These are phyloP conservation scores for Neurospora sp. DNA, from an alignment of 2,329 filamentous ascomycete species.

Conservation along the genomic window DNA sequence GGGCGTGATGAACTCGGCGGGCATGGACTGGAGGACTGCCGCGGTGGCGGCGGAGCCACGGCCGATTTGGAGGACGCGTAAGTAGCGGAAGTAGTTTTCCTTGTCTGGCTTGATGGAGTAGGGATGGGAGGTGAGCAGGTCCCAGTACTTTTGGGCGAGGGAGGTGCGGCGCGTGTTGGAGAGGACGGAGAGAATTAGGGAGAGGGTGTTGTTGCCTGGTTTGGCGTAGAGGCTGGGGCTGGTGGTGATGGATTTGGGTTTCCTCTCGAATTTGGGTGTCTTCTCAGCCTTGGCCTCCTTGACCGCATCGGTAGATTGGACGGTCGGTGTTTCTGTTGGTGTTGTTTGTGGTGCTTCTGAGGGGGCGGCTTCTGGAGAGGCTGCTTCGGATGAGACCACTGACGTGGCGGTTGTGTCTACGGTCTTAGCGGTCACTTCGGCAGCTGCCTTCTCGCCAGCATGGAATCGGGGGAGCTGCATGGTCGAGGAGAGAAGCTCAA, in stretches of 20 bases:
- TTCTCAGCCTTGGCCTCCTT: not conserved
- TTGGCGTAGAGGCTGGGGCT: constrained; percentile 23
- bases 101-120: constrained; percentile 60
- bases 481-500: constrained; percentile 70
- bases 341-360: not conserved
- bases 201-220: constrained; percentile 51
- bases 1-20: constrained; percentile 29
- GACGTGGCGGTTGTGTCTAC: not conserved
- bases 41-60: constrained; percentile 55
- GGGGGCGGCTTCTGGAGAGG: not conserved
- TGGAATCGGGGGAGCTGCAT: constrained; percentile 59
- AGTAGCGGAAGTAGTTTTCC: constrained; percentile 58
- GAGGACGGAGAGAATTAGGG: constrained; percentile 57
- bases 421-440: not conserved
- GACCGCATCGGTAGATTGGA: not conserved
- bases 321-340: not conserved
- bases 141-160: constrained; percentile 69
- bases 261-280: not conserved
- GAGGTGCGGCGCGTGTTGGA: constrained; percentile 48
- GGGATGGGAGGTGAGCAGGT: constrained; percentile 47
- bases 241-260: not conserved
- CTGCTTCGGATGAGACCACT: not conserved
- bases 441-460: constrained; percentile 19
- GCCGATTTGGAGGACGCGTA: constrained; percentile 55
- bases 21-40: constrained; percentile 47